Base-by-base conservation (phyloP, 371 early-diverging fungal species). In the Astathelohania contejeani region DNA sequence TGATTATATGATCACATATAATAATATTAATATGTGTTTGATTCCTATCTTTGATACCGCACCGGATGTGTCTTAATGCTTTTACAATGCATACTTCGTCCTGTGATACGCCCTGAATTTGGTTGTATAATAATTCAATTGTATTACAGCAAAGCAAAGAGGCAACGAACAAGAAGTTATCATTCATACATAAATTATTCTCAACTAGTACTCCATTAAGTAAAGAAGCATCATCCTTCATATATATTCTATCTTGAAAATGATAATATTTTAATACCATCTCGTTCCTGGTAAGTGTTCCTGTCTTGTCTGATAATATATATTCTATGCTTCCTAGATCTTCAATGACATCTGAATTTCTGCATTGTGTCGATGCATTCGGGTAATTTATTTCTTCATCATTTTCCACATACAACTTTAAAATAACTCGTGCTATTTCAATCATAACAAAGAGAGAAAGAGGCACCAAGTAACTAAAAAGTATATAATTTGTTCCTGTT, bases 221-320 rank as follows among this genome's bases (percentile, higher is more conserved):
- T 12, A 77, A 50, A 70, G 0, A 73, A 71, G 83, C 86, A 14
- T 79, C 79, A 28, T 80, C 59, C 38, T 86, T 85, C 14, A 78
- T 82, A n/a, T n/a, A n/a, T 12, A 10, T 35, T 10, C 45, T 44
- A 10, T 39, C 20, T 22, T 3, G 16, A 10, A 65, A 19, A 45
- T 74, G 58, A 18, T 69, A 24, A 29, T 57, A 61, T 28, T 83
- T 83, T 69, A 90, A 87, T 60, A 83, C 82, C 93, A 92, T 92
- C 58, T 84, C 76, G 70, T 95, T 95, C 63, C 82, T 79, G n/a
- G 96, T 95, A 27, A 95, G 75, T 1, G 97, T 92, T 7, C 93
- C 94, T 28, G 96, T 95, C 75, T 92, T 93, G 75, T 93, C 92
- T 20, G 85, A 83, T 65, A 91, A 85, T 7, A 93, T 79, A 70